These are phyloP conservation scores for Pugionium cornutum DNA, from an alignment of 345 rosid genomes.

Conservation along the genomic window DNA sequence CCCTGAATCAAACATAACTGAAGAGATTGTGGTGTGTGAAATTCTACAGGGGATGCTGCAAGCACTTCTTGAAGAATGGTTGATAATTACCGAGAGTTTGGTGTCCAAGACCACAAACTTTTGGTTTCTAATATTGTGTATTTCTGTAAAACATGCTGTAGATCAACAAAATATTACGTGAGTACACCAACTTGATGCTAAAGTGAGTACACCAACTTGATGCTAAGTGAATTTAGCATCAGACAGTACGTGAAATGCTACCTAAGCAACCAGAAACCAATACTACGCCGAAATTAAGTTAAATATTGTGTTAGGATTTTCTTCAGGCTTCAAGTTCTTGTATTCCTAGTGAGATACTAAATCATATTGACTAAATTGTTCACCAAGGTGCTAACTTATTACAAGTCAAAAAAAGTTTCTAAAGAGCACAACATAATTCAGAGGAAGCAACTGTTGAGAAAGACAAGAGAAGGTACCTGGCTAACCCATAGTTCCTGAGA, in stretches of 20 bases:
- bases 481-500: constrained; percentile 5
- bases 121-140: constrained; percentile 24
- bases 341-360: constrained; percentile 4
- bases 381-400: not conserved
- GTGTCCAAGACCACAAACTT: constrained; percentile 16
- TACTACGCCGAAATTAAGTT: not conserved
- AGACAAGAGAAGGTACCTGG: constrained; percentile 18
- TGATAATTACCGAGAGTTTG: constrained; percentile 20
- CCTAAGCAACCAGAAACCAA: constrained; percentile 16
- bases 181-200: constrained; percentile 18
- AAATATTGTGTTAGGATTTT: constrained; percentile 1
- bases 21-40: constrained; percentile 22
- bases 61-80: constrained; percentile 38
- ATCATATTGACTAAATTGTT: constrained; percentile 1
- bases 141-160: constrained; percentile 13
- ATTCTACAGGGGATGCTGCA: constrained; percentile 37
- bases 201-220: constrained; percentile 16
- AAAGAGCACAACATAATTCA: constrained; percentile 1
- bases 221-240: not conserved
- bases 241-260: constrained; percentile 20
- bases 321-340: not conserved
- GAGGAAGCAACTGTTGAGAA: not conserved
- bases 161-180: constrained; percentile 17
- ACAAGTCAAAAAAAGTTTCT: not conserved
- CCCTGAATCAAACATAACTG: constrained; percentile 2